Percentiles rank a stretch among this genome's conserved stretches.
phyloP scores from a whole-genome alignment of 108 stramenopile species.

The Discostella stelligeroides region DNA sequence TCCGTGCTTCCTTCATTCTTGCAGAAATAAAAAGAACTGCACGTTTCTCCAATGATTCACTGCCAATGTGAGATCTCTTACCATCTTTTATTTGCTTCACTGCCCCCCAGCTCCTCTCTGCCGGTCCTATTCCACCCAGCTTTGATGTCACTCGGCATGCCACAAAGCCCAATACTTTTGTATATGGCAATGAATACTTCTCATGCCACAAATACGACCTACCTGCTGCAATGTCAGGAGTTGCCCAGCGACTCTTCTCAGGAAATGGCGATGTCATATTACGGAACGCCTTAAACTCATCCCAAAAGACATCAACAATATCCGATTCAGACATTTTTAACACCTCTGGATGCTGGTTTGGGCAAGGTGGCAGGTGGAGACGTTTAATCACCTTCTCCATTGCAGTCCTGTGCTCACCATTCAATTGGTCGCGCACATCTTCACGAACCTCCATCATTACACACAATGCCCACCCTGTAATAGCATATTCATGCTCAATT shows the following conservation, averaged over 20 bases:
- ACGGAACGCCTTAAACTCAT: slow-evolving; percentile 15
- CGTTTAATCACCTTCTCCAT: slow-evolving; percentile 10
- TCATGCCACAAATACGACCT: slow-evolving; percentile 33
- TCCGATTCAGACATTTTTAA: background rate
- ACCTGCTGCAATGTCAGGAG: slow-evolving; percentile 9
- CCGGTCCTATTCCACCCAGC: slow-evolving; percentile 19
- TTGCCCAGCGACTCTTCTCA: slow-evolving; percentile 1
- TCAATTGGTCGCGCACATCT: background rate
- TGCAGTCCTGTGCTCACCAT: background rate
- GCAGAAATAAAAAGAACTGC: slow-evolving; percentile 6
- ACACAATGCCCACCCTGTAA: slow-evolving; percentile 17
- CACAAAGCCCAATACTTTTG: slow-evolving; percentile 18
- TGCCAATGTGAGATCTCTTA: slow-evolving; percentile 23
- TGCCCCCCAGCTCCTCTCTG: slow-evolving; percentile 28
- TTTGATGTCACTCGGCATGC: slow-evolving; percentile 15
- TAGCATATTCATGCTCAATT: slow-evolving; percentile 8
- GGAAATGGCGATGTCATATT: background rate
- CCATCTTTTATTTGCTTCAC: slow-evolving; percentile 28
- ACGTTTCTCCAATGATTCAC: slow-evolving; percentile 11
- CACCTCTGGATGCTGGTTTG: background rate
- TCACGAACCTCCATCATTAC: background rate
- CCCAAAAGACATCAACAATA: slow-evolving; percentile 9
- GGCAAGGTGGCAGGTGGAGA: slow-evolving; percentile 11
- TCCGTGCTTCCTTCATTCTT: slow-evolving; percentile 7
- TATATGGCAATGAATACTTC: slow-evolving; percentile 26